Evolutionary conservation across 2,329 filamentous ascomycete genomes (phyloP).

Genomic region (Fusarium beomiforme): DNA sequence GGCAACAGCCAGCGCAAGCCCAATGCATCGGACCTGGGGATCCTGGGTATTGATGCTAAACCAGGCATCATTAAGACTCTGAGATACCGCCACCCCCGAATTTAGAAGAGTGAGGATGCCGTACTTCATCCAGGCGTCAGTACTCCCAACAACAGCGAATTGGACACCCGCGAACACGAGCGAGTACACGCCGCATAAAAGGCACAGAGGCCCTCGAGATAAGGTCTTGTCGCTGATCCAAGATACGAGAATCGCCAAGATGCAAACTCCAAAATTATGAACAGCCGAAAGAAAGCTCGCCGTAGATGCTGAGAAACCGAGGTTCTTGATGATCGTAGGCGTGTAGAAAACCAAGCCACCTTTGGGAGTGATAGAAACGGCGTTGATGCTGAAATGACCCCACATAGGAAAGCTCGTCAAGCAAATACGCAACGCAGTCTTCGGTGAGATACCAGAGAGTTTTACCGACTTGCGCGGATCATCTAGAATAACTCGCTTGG

Average conservation of each 20-base stretch:
- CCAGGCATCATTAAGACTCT: neutral
- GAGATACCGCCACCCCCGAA: neutral
- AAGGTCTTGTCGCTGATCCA: slow-evolving; percentile 3
- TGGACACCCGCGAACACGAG: neutral
- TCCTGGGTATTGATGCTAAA: neutral
- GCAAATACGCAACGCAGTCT: neutral
- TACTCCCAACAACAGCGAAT: neutral
- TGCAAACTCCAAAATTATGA: neutral
- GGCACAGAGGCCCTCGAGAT: neutral
- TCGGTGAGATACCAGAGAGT: neutral
- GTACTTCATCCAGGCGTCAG: neutral
- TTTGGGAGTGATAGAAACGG: neutral
- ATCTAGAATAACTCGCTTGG: neutral
- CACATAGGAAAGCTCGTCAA: slow-evolving; percentile 1
- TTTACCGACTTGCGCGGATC: slow-evolving; percentile 3
- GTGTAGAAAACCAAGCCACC: neutral
- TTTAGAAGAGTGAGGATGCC: neutral
- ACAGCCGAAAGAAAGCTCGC: neutral
- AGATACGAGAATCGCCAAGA: neutral
- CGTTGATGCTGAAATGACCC: slow-evolving; percentile 6
- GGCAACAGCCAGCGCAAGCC: neutral
- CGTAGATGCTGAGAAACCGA: neutral
- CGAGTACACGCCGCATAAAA: neutral
- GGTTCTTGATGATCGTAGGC: slow-evolving; percentile 6
- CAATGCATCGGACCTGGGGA: neutral